Evolutionary conservation across 2,329 filamentous ascomycete genomes (phyloP), one percentile per base, ranked within the genome.

Genomic region (Paecilomyces fulvus): DNA sequence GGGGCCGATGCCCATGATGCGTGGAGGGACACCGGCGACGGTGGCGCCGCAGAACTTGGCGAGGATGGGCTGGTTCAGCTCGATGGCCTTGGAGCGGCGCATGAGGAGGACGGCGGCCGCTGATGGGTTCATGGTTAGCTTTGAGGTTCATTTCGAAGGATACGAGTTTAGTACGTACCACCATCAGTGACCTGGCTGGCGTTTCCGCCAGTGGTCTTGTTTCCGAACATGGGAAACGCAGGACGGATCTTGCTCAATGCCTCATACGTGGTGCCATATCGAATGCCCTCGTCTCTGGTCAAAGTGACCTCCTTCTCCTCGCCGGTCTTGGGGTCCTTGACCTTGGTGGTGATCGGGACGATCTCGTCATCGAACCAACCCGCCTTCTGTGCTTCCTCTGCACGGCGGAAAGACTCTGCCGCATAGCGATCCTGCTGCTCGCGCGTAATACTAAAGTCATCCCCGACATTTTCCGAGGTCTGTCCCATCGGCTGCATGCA

Each of bases 401-500:
- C 94, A 51, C 91, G 83, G 62, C 86, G 83, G 79, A 91, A 99
- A 50, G 87, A 91, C 78, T 95, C 90, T 9, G 88, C 88, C 0
- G 94, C 90, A 72, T 86, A 97, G 63, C 81, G 79, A 74, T 99
- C 94, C 77, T 97, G 89, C 70, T 78, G 76, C 70, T 92, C 85
- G 59, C 94, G 84, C 1, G 83, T 77, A 70, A 99, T 86, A 69
- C 87, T 83, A 73, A 97, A 97, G 76, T 97, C 94, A 52, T 84
- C 84, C 65, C 87, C 90, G 28, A 99, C 91, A 70, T 97, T 97
- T 79, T 99, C 94, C 58, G 88, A 92, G 2, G 94, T 99, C 83
- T 95, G 95, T 21, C 94, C 94, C 94, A 99, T 99, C 63, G 92
- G 89, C 80, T 91, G 84, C 84, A 92, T 84, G 80, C 91, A 94